Evolutionary conservation across 805 yeast species (phyloP).

Genomic region (Teunomyces pallodes): DNA sequence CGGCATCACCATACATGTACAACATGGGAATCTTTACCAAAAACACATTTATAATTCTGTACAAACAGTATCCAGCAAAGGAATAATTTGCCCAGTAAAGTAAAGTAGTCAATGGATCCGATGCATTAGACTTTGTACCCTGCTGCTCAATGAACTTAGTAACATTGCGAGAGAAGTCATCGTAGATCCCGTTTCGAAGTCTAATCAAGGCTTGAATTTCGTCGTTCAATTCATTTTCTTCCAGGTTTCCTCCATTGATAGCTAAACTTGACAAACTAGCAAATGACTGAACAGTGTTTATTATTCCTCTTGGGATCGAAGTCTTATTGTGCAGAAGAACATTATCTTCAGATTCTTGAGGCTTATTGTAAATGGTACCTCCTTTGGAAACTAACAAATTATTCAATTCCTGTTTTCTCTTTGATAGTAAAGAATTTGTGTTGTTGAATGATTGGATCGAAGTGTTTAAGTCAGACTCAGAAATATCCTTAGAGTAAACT

Average conservation of each 20-base stretch:
- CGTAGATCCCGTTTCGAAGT: conserved; percentile 29
- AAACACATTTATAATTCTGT: conserved; percentile 44
- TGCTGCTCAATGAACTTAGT: conserved; percentile 15
- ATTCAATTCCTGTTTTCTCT: conserved; percentile 32
- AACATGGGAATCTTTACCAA: conserved; percentile 37
- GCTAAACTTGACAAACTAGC: conserved; percentile 27
- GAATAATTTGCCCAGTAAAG: conserved; percentile 18
- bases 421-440: conserved; percentile 32
- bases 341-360: conserved; percentile 10
- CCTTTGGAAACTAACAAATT: conserved; percentile 15
- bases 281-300: conserved; percentile 41
- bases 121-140: not conserved
- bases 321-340: conserved; percentile 8
- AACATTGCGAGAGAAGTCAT: conserved; percentile 25
- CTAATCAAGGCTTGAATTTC: conserved; percentile 39
- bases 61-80: conserved; percentile 49
- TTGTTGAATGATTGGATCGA: conserved; percentile 41
- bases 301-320: conserved; percentile 27
- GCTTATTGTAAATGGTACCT: conserved; percentile 26
- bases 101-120: conserved; percentile 1
- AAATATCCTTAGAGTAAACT: conserved; percentile 15
- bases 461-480: conserved; percentile 31
- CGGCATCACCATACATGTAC: not conserved
- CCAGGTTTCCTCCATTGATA: conserved; percentile 16
- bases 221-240: conserved; percentile 31